Evolutionary conservation across 208 protist species (phyloP), one percentile per base, ranked within the genome.

Genomic region (Leishmania tropica): DNA sequence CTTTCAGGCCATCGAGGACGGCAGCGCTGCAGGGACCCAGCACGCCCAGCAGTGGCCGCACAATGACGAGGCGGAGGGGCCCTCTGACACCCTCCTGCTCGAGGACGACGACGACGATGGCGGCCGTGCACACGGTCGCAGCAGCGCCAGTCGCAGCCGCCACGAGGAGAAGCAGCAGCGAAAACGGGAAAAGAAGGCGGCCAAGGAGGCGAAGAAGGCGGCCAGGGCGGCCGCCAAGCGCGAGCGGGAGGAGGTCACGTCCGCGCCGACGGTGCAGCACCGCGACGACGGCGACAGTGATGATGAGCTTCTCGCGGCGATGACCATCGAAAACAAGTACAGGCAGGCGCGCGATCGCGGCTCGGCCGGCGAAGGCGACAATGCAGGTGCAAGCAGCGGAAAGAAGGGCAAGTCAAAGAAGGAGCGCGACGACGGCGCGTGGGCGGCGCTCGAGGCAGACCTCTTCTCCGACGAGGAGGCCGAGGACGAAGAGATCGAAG

Each of bases 201-300:
- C 84, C 10, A 83, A 79, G 74, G 79, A 74, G 6, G 70, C 51
- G 73, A 84, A 74, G 74, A 82, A 70, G 21, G 79, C 76, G 28
- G 75, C 84, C 10, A 83, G 75, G 74, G 75, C 78, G 6, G 70
- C 51, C 0, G n/a, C 75, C 71, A 82, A 87, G 68, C 84, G 79
- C 3, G 68, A 84, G 80, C 79, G 80, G 13, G 83, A 86, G 56
- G 78, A 83, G 15, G 42, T 80, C 45, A 76, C 64, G 11, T 83
- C 78, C 3, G 83, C 53, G 11, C 78, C 65, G 17, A 60, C 78
- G 51, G 58, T 79, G 40, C 74, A 35, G 11, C 58, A 24, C 65
- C 64, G 58, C 45, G 24, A 67, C 47, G 70, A 67, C 24, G 56
- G 21, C 7, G 67, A 83, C 37, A 42, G 42, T 2, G 70, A 54